Base-by-base conservation (phyloP, 1,284 basidiomycete species). In the Marasmius fiardii region DNA sequence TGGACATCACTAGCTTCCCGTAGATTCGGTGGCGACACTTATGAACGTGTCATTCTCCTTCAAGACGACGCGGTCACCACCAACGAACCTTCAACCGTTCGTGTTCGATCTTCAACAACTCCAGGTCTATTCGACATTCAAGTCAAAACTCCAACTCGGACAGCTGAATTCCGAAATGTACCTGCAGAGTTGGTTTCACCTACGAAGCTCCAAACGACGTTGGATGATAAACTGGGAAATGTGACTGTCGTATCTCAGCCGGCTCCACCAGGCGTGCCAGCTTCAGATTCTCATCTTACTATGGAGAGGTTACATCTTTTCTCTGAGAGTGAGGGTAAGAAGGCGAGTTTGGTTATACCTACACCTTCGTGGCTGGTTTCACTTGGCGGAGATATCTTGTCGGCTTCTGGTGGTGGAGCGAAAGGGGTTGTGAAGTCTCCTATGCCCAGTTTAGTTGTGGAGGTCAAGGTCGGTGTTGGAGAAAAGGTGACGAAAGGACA, bases 381-480 rank as follows among this genome's bases (percentile, higher is more conserved):
- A 2, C 72, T 90, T 10, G 82, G 81, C 18, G 79, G 77, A 4
- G 84, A 85, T 55, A 71, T 79, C 16, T 65, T 80, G 16, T 73
- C 71, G 24, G 74, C 77, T 6, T 51, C 53, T 14, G 34, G 16
- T 4, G n/a, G n/a, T n/a, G n/a, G n/a, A n/a, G 74, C 74, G 23
- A 81, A 81, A 60, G 83, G 85, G 3, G 79, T 80, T 24, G 63
- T 86, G 60, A 80, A 81, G 61, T 87, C 92, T 8, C 92, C 93
- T n/a, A 94, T 94, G 90, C 93, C 92, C 28, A 92, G 89, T 66
- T 78, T 93, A 45, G 87, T 92, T 3, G 93, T 96, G 3, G 93
- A 96, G 60, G 87, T 95, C 49, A 81, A 82, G 45, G 92, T 95
- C 23, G 76, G 76, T 57, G 74, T 81, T 2, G 94, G 93, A 0